Conservation (phyloP, 805 yeast species). For the Zygoascus biomembranicola region DNA sequence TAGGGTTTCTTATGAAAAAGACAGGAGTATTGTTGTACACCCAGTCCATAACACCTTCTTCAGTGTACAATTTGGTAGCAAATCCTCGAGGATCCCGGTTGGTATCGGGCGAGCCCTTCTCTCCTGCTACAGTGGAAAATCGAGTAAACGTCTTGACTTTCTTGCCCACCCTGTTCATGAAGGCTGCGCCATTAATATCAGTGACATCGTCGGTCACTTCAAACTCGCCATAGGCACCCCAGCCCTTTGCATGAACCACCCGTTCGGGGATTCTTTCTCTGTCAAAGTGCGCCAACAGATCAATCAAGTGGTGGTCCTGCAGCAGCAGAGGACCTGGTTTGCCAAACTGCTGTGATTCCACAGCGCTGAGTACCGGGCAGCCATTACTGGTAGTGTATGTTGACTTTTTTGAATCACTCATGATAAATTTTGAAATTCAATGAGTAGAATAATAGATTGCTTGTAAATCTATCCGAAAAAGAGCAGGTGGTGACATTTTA, state of each 20-base stretch:
- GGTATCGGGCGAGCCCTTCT: constrained; percentile 70
- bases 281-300: constrained; percentile 78
- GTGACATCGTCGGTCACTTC: constrained; percentile 82
- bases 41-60: constrained; percentile 77
- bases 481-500: not conserved
- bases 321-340: constrained; percentile 64
- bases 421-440: too few relatives aligned
- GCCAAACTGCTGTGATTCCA: constrained; percentile 45
- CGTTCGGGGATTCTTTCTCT: constrained; percentile 88
- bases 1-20: constrained; percentile 77
- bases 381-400: constrained; percentile 44
- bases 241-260: constrained; percentile 90
- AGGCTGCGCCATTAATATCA: constrained; percentile 60
- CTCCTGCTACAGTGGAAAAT: constrained; percentile 86
- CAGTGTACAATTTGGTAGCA: constrained; percentile 70
- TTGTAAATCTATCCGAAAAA: not conserved
- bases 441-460: too few relatives aligned
- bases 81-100: constrained; percentile 87
- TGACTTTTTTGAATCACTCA: constrained; percentile 6
- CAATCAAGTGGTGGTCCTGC: constrained; percentile 76
- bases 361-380: constrained; percentile 46
- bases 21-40: constrained; percentile 84
- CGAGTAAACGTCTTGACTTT: constrained; percentile 60
- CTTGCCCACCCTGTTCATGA: constrained; percentile 63
- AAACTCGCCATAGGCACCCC: constrained; percentile 82